phyloP scores from a whole-genome alignment of 192 early-diverging fungal genomes.

The Coemansia sp. region DNA sequence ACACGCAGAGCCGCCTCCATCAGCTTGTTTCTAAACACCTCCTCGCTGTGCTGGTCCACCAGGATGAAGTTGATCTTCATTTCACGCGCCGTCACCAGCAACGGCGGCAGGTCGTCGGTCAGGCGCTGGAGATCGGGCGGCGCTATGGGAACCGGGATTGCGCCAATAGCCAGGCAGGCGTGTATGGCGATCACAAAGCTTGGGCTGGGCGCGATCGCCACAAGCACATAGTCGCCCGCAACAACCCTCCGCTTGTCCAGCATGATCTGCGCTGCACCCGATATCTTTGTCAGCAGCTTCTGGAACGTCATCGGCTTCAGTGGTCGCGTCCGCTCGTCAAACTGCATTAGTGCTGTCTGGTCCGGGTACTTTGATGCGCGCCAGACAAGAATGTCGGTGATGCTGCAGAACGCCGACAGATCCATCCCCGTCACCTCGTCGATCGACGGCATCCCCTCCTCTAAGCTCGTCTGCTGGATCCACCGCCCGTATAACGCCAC shows the following conservation, averaged over 20 bases:
- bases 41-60: conserved; percentile 64
- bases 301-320: conserved; percentile 66
- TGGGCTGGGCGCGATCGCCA: conserved; percentile 66
- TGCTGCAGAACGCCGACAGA: conserved; percentile 63
- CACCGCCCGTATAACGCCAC: conserved; percentile 51
- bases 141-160: conserved; percentile 68
- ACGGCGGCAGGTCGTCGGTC: conserved; percentile 65
- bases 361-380: conserved; percentile 64
- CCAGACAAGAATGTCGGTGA: conserved; percentile 75
- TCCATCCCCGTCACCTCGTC: conserved; percentile 74
- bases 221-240: conserved; percentile 59
- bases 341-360: conserved; percentile 59
- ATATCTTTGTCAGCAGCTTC: conserved; percentile 68
- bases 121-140: conserved; percentile 63
- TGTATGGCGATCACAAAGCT: conserved; percentile 71
- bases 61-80: conserved; percentile 62
- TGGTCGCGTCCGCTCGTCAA: conserved; percentile 63
- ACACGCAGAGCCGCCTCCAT: conserved; percentile 60
- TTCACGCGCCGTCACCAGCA: conserved; percentile 64
- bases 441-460: conserved; percentile 58
- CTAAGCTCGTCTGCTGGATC: conserved; percentile 72
- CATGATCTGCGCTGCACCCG: conserved; percentile 64
- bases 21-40: conserved; percentile 62
- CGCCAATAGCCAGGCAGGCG: conserved; percentile 80
- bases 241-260: conserved; percentile 59